Conservation (phyloP, 306 rosid species). For the Trifolium subterraneum region DNA sequence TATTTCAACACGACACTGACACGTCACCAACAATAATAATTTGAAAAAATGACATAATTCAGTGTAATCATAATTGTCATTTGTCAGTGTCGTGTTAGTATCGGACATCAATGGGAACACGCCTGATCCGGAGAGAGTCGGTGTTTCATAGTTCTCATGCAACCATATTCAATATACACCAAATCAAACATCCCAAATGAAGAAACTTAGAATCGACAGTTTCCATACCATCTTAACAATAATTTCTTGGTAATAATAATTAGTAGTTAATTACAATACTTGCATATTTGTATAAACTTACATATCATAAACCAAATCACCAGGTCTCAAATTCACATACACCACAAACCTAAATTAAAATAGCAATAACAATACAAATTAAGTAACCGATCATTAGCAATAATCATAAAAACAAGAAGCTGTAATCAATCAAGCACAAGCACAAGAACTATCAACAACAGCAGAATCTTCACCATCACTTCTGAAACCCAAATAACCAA, state of each 20-base stretch:
- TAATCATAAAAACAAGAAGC: background rate
- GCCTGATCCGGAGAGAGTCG: too few relatives aligned
- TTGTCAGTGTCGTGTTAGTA: too few relatives aligned
- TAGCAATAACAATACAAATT: background rate
- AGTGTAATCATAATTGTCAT: too few relatives aligned
- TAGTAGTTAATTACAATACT: background rate
- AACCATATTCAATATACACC: background rate
- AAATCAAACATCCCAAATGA: background rate
- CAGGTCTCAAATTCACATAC: constrained; percentile 16
- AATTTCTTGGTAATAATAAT: background rate
- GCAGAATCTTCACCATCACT: constrained; percentile 60
- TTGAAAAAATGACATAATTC: too few relatives aligned
- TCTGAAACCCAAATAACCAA: constrained; percentile 74
- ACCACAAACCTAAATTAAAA: background rate
- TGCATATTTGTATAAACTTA: background rate
- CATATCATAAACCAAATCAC: background rate
- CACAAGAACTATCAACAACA: constrained; percentile 74
- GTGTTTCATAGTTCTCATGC: constrained; percentile 2
- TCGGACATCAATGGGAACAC: too few relatives aligned
- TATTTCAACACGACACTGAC: too few relatives aligned
- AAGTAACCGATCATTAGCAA: background rate
- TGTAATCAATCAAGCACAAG: constrained; percentile 60
- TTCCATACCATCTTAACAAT: background rate
- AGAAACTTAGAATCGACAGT: too few relatives aligned
- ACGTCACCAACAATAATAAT: too few relatives aligned